Evolutionary conservation across 2,329 filamentous ascomycete species (phyloP).

Genomic region (Fusarium sp.): DNA sequence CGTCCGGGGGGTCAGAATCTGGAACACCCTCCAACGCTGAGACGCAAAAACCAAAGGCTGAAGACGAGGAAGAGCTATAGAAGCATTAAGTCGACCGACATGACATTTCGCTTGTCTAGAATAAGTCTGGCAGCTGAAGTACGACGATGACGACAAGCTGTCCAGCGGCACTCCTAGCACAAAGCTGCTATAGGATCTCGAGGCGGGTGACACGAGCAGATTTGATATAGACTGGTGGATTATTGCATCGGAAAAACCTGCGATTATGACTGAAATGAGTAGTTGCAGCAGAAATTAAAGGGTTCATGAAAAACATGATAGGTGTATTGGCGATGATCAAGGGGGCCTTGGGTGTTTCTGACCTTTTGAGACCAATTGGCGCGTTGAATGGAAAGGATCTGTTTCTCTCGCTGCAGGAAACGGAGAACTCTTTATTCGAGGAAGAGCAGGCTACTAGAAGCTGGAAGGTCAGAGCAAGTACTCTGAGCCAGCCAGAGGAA

Average conservation of each 20-base stretch:
- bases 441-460: constrained; percentile 39
- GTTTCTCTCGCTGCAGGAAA: constrained; percentile 18
- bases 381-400: constrained; percentile 24
- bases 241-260: constrained; percentile 13
- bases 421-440: constrained; percentile 22
- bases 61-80: constrained; percentile 58
- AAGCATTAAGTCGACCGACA: background rate
- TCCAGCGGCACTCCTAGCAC: constrained; percentile 4
- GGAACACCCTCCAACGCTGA: constrained; percentile 40
- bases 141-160: constrained; percentile 22
- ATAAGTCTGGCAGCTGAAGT: constrained; percentile 5
- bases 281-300: constrained; percentile 20
- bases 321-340: constrained; percentile 12
- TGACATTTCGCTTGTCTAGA: constrained; percentile 3
- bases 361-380: constrained; percentile 26
- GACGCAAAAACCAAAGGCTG: constrained; percentile 45
- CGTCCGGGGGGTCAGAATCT: constrained; percentile 43
- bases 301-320: constrained; percentile 22
- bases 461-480: constrained; percentile 38
- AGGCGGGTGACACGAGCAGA: constrained; percentile 27
- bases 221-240: constrained; percentile 36
- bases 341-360: constrained; percentile 11
- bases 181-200: constrained; percentile 24
- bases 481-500: constrained; percentile 25
- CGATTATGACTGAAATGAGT: constrained; percentile 12